Base-by-base conservation (phyloP, 164 flowering plant genomes). In the Paratinospora sagittata region DNA sequence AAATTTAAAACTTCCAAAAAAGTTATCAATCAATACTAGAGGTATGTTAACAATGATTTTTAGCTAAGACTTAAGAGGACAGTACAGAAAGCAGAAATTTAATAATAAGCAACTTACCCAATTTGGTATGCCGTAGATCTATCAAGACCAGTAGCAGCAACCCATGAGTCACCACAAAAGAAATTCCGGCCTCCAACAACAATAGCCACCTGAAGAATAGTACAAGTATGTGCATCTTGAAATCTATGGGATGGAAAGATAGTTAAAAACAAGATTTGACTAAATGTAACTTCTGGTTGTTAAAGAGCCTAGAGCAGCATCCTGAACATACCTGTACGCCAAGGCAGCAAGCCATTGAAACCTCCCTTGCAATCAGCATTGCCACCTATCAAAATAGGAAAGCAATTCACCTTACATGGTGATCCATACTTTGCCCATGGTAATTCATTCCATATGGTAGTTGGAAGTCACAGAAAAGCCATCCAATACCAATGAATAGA, bases 151-250 rank as follows among this genome's bases (percentile, higher is more conserved):
- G 92, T 88, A 66, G 88, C 80, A 70, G 82, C 74, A n/a, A 90
- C 87, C 98, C 97, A 94, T 27, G 96, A 71, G 34, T 91, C 87
- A 74, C 95, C 96, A 79, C 96, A 89, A 81, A 94, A 94, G 82
- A 94, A 89, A 78, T 94, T 94, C 41, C 98, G 85, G 47, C 96
- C 94, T 57, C 98, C 98, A 77, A 91, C 84, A 77, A 94, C 97
- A 79, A 94, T 88, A 17, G 98, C 97, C 62, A 92, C 97, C 98
- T 92, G 72, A 49, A 27, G 39, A 1, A 72, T 66, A 14, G 66
- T 30, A 30, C 3, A 30, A 21, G 45, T 55, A 63, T 17, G 0
- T 30, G 34, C 34, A 30, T 30, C 34, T 30, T 7, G 47, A 43
- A 39, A 43, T 11, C 47, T 43, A 43, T 1, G 47, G n/a, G 47